These are phyloP conservation scores for Pneumocystis wakefieldiae DNA, from an alignment of 1,139 yeast genomes.

Conservation along the genomic window DNA sequence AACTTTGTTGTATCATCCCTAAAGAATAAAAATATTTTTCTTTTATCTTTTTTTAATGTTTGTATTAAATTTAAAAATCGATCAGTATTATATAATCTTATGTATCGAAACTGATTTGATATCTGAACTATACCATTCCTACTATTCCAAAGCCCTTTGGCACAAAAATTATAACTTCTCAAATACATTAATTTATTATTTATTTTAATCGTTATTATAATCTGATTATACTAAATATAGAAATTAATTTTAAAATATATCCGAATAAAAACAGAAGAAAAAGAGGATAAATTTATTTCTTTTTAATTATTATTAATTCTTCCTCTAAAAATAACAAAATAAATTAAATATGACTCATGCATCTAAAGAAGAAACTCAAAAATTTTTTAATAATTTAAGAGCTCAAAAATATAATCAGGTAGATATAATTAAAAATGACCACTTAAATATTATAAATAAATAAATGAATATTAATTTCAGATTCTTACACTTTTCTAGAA, in stretches of 20 bases:
- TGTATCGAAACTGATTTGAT: background rate
- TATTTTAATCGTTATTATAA: too few relatives aligned
- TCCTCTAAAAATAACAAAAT: background rate
- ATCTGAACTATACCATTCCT: background rate
- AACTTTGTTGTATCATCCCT: background rate
- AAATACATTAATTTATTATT: background rate
- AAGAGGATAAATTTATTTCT: background rate
- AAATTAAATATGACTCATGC: background rate
- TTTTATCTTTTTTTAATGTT: background rate
- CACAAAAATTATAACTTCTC: background rate
- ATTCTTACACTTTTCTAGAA: background rate
- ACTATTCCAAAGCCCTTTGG: background rate
- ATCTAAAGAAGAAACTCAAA: conserved; percentile 5
- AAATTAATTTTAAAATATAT: background rate
- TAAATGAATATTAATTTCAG: conserved; percentile 1
- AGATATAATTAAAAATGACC: background rate
- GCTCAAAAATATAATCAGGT: conserved; percentile 5
- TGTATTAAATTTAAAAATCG: background rate
- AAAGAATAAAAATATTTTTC: background rate
- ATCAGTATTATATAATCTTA: background rate
- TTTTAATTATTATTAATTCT: background rate
- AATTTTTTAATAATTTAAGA: background rate
- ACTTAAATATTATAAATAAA: background rate
- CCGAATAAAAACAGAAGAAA: background rate
- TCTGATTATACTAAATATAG: background rate